Evolutionary conservation across 2,329 filamentous ascomycete species (phyloP), one percentile per base, ranked within the genome.

Genomic region (Cercospora nicotianae): DNA sequence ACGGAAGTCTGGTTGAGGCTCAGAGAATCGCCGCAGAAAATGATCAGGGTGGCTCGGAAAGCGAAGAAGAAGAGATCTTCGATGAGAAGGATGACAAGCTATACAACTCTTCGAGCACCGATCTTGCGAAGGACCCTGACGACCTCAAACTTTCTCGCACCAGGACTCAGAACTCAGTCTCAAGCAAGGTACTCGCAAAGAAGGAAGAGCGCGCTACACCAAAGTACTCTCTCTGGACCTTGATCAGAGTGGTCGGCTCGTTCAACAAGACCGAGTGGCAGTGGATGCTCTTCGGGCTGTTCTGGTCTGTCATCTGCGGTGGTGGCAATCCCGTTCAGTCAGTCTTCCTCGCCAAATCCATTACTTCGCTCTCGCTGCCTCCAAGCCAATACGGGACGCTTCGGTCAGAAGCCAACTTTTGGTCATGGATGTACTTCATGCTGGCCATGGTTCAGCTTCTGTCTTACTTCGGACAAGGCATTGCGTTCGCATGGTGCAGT

Each of bases 281-380:
- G 16, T 82, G 88, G 39, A 94, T 97, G 92, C 36, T 89, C 1
- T 69, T 90, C 66, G 94, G 92, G 9, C 81, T 96, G 16, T 75
- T 90, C 77, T 93, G 90, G 77, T 89, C 90, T 26, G 84, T 90
- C 75, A 88, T 97, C 70, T 91, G 90, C 68, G 94, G 93, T 78
- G 90, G 89, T 68, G 93, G 90, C 62, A 93, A 96, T 77, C 92
- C 92, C 10, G 87, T 86, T 0, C 87, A 90, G 75, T 86, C 91
- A 71, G 87, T 97, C 71, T 90, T 98, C 80, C 96, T 97, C 75
- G 90, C 93, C 75, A 97, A 97, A 80, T 87, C 93, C 67, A 94
- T 98, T 78, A 87, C 87, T 68, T 87, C 89, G 8, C 84, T 95
- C 12, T 87, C 89, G 7, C 81, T 89, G 20, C 87, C 83, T 28